Conservation (phyloP, 2,329 filamentous ascomycete species). For the Alternaria ventricosa region DNA sequence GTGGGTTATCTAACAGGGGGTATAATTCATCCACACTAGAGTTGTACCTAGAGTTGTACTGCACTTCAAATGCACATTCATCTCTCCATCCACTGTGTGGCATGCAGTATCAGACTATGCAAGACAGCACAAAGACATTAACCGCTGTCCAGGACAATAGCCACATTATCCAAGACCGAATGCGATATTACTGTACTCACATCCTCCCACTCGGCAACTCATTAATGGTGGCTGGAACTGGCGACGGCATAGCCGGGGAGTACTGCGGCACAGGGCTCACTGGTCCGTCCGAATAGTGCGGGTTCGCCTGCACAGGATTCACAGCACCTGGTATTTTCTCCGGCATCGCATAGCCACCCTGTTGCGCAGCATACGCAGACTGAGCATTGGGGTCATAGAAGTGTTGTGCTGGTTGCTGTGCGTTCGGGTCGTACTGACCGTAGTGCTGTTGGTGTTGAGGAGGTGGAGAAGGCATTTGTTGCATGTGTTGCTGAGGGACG, state of each 20-base stretch:
- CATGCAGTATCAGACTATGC: not conserved
- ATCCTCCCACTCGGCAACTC: slow-evolving; percentile 16
- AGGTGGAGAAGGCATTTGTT: slow-evolving; percentile 7
- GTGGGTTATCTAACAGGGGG: not conserved
- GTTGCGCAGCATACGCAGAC: slow-evolving; percentile 3
- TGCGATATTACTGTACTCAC: not conserved
- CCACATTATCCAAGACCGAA: not conserved
- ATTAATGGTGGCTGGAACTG: slow-evolving; percentile 7
- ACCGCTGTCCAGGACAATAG: not conserved
- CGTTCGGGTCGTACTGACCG: slow-evolving; percentile 7
- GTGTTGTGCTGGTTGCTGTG: not conserved
- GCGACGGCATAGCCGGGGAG: not conserved
- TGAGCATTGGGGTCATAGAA: slow-evolving; percentile 13
- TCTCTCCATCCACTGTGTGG: not conserved
- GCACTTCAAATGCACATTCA: not conserved
- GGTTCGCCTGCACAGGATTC: not conserved
- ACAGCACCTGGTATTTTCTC: slow-evolving; percentile 11
- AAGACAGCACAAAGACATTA: not conserved
- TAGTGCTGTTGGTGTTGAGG: slow-evolving; percentile 2
- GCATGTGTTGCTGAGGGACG: slow-evolving; percentile 5
- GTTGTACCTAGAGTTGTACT: not conserved
- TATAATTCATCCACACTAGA: not conserved
- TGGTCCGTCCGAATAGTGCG: slow-evolving; percentile 11
- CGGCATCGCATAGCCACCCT: not conserved
- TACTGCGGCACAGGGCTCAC: slow-evolving; percentile 20